phyloP scores from a whole-genome alignment of 2,329 filamentous ascomycete species.

The Curvularia sp. region DNA sequence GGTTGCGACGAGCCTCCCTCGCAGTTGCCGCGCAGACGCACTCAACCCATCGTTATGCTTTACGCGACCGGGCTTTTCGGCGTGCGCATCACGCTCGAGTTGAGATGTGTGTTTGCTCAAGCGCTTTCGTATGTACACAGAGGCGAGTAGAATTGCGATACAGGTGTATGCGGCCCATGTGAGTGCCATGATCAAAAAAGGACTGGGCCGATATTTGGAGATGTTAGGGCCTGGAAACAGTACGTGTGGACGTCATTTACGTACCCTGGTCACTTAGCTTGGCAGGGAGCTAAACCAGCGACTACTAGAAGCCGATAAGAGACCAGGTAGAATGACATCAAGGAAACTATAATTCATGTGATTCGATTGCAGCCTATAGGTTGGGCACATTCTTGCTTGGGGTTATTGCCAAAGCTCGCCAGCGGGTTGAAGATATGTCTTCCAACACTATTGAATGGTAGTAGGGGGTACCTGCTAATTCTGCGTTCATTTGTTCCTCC shows the following conservation, averaged over 20 bases:
- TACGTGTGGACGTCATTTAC: background rate
- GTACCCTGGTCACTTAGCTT: background rate
- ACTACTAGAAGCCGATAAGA: too few species aligned
- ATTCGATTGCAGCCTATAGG: background rate
- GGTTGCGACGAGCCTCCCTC: slow-evolving; percentile 17
- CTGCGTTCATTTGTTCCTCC: background rate
- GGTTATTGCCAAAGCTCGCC: background rate
- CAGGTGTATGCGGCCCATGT: slow-evolving; percentile 10
- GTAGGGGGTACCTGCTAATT: background rate
- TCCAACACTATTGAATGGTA: background rate
- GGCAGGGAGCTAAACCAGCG: background rate
- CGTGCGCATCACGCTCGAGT: slow-evolving; percentile 15
- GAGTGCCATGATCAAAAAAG: slow-evolving; percentile 8
- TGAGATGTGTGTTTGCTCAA: slow-evolving; percentile 19
- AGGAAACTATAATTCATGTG: background rate
- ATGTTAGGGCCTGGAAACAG: background rate
- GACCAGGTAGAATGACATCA: too few species aligned
- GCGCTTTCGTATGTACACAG: slow-evolving; percentile 18
- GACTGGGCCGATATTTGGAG: background rate
- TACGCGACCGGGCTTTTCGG: slow-evolving; percentile 14
- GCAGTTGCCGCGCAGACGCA: slow-evolving; percentile 18
- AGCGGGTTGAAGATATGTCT: background rate
- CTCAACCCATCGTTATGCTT: slow-evolving; percentile 13
- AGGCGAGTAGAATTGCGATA: slow-evolving; percentile 6
- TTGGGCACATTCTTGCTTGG: background rate